Evolutionary conservation across 352 stramenopile species (phyloP).

Genomic region (Lagenidium giganteum): DNA sequence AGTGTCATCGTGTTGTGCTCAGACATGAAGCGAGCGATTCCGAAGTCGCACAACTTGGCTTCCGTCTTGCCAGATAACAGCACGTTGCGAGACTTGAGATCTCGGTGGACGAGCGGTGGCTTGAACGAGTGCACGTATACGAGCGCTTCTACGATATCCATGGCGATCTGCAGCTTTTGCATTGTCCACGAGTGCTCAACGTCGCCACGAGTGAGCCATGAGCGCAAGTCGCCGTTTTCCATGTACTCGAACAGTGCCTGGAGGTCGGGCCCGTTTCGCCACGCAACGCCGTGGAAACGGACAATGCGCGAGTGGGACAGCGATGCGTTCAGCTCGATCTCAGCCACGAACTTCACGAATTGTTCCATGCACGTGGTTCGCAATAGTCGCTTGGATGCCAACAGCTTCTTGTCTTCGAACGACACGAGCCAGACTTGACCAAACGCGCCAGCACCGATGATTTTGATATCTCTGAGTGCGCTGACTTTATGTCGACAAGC

Average conservation of each 20-base stretch:
- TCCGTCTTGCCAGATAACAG: constrained; percentile 7
- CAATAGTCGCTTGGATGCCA: constrained; percentile 6
- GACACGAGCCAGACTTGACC: background rate
- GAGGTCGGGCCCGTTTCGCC: constrained; percentile 1
- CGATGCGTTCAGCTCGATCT: constrained; percentile 13
- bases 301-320: constrained; percentile 15
- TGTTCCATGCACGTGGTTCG: background rate
- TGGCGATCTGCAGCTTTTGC: constrained; percentile 28
- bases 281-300: constrained; percentile 10
- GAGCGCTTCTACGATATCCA: constrained; percentile 21
- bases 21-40: background rate
- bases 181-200: constrained; percentile 26
- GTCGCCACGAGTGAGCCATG: constrained; percentile 10
- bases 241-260: constrained; percentile 12
- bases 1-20: background rate
- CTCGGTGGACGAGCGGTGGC: constrained; percentile 5
- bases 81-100: constrained; percentile 6
- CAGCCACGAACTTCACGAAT: constrained; percentile 7
- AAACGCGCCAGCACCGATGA: constrained; percentile 2
- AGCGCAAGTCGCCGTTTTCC: constrained; percentile 5
- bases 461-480: too few relatives aligned
- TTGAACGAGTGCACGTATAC: constrained; percentile 11
- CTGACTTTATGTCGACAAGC: too few relatives aligned
- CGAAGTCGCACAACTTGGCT: constrained; percentile 19
- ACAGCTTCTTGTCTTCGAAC: too few relatives aligned